Evolutionary conservation across 1,284 basidiomycete species (phyloP), one percentile per base, ranked within the genome.

Genomic region (Cryptococcus deneoformans): DNA sequence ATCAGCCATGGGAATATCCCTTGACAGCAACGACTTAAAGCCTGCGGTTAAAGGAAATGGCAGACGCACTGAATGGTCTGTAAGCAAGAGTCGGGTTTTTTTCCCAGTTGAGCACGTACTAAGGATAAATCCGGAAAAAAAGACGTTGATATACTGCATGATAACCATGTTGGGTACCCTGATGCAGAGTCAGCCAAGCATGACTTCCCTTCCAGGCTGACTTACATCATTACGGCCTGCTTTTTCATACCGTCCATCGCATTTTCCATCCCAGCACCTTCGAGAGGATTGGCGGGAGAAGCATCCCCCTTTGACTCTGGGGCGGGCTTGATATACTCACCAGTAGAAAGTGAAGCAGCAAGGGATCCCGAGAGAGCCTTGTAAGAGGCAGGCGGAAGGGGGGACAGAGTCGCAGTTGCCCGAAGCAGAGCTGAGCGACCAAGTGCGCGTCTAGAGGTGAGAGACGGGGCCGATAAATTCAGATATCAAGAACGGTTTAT

Each of bases 171-270:
- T 92, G 8, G 90, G 92, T 7, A 95, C 88, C 90, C 73, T 75
- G 54, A 20, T 47, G 12, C 29, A 35, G 36, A 24, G 48, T 52
- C 51, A 59, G 37, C 38, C 36, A 6, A 24, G 20, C 20, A 20
- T 20, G 20, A 20, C 20, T 20, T 20, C 20, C 20, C 20, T 20
- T 8, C 46, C 46, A n/a, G 24, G 37, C 14, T 54, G n/a, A 71
- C 76, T 57, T 61, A 76, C 77, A 79, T 77, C 77, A 95, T 94
- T 54, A 98, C 93, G 82, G 93, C 93, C 79, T 98, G 95, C 52
- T 95, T 96, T 82, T 98, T 99, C 89, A 99, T 91, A 52, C 91
- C 91, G 36, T 93, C 85, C 93, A 99, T 96, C 92, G 99, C 96
- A 35, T 88, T 88, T 62, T 99, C 96, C 93, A 99, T 97, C 50